Percentiles rank a stretch among this genome's conserved stretches.
Conservation (phyloP, 352 stramenopile species). For the Phytophthora parvispora region DNA sequence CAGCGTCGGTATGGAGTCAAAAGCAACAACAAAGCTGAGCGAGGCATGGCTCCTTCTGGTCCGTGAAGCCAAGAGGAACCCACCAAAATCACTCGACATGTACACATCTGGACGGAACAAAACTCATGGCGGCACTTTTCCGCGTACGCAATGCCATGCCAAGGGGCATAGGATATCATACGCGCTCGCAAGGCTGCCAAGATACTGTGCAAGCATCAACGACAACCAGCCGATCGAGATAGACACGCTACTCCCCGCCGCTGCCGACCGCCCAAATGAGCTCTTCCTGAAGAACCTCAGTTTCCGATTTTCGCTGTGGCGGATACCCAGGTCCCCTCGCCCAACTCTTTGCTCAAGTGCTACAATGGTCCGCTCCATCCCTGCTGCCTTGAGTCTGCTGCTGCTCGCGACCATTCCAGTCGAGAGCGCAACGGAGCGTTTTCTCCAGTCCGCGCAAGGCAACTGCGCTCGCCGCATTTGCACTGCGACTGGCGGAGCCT, state of each 20-base stretch:
- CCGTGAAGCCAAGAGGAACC: constrained; percentile 1
- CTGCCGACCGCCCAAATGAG: background rate
- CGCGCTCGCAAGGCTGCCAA: constrained; percentile 11
- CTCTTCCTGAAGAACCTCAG: constrained; percentile 3
- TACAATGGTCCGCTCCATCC: constrained; percentile 25
- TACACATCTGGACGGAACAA: constrained; percentile 6
- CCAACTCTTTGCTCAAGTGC: background rate
- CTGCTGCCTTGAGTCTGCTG: constrained; percentile 16
- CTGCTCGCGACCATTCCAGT: constrained; percentile 10
- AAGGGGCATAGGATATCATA: constrained; percentile 27
- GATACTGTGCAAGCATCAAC: constrained; percentile 1
- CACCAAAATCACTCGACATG: constrained; percentile 7
- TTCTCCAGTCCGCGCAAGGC: constrained; percentile 32
- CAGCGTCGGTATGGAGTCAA: background rate
- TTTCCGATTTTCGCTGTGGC: constrained; percentile 32
- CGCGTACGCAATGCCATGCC: constrained; percentile 4
- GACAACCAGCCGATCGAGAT: constrained; percentile 10
- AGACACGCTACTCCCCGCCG: constrained; percentile 1
- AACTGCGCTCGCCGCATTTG: constrained; percentile 32
- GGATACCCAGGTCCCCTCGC: constrained; percentile 10
- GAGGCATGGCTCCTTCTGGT: constrained; percentile 3
- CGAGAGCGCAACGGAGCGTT: constrained; percentile 14
- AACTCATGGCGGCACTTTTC: constrained; percentile 6
- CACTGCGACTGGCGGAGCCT: constrained; percentile 11
- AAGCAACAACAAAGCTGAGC: background rate